Percentiles rank a stretch among this genome's conserved stretches.
These are phyloP conservation scores for Starmera dryadoides DNA, from an alignment of 805 yeast species.

Conservation along the genomic window DNA sequence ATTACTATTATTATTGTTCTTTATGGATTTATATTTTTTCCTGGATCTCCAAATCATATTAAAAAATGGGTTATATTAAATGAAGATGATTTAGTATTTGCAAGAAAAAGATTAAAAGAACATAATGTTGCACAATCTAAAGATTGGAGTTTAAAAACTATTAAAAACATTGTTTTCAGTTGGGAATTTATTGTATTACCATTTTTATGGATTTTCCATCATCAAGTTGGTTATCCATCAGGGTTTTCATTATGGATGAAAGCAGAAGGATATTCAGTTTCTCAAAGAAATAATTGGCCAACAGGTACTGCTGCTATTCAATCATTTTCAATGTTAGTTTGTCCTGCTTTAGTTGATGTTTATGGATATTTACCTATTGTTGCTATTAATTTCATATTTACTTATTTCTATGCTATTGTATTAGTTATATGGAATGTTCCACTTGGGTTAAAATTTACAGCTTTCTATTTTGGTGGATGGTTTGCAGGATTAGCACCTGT, in stretches of 20 bases:
- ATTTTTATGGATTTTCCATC: slow-evolving; percentile 3
- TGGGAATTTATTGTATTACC: neutral
- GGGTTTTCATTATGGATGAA: slow-evolving; percentile 1
- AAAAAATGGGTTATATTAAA: too few relatives aligned
- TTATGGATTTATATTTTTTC: neutral
- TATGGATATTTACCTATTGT: neutral
- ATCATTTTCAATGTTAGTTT: slow-evolving; percentile 1
- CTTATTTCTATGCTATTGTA: neutral
- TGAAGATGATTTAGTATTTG: neutral
- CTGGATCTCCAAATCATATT: slow-evolving; percentile 35
- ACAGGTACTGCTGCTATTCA: slow-evolving; percentile 1
- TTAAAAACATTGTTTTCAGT: neutral
- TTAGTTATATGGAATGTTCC: neutral
- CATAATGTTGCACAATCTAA: neutral
- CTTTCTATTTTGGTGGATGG: neutral
- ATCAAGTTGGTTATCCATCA: neutral
- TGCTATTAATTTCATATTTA: neutral
- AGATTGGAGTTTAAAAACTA: neutral
- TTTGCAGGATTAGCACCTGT: slow-evolving; percentile 5
- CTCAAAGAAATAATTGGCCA: slow-evolving; percentile 4
- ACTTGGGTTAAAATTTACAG: neutral
- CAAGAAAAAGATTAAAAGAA: neutral
- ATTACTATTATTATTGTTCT: neutral
- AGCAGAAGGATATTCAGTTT: neutral
- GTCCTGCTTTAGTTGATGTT: slow-evolving; percentile 2